Evolutionary conservation across 768 basidiomycete genomes (phyloP).

Genomic region (Mycena chlorophos): DNA sequence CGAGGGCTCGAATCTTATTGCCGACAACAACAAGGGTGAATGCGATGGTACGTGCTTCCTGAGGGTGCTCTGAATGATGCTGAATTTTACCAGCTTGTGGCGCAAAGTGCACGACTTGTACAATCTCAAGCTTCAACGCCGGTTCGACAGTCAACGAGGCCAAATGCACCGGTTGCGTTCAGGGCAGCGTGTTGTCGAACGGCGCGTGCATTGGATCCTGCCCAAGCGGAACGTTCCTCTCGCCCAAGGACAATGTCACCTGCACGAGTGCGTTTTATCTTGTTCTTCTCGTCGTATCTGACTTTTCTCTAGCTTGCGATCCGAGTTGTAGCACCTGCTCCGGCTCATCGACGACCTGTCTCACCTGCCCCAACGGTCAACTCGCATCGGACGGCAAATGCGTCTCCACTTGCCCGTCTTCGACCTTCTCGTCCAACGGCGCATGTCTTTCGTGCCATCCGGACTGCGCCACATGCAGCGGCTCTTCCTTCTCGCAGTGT

Average conservation of each 20-base stretch:
- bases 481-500: slow-evolving; percentile 78
- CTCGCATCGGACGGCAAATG: slow-evolving; percentile 76
- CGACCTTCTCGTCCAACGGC: slow-evolving; percentile 64
- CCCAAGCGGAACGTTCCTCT: slow-evolving; percentile 71
- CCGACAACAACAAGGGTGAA: slow-evolving; percentile 78
- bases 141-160: slow-evolving; percentile 64
- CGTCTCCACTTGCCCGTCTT: slow-evolving; percentile 70
- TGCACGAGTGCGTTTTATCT: slow-evolving; percentile 60
- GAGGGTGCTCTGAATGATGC: background rate
- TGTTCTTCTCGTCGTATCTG: slow-evolving; percentile 6
- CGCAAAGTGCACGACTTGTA: slow-evolving; percentile 76
- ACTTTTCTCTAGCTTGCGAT: slow-evolving; percentile 52
- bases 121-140: slow-evolving; percentile 68
- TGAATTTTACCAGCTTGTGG: slow-evolving; percentile 64
- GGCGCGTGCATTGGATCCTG: slow-evolving; percentile 72
- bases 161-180: slow-evolving; percentile 77
- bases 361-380: slow-evolving; percentile 66
- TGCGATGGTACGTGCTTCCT: slow-evolving; percentile 75
- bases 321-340: slow-evolving; percentile 72
- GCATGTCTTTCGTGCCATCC: slow-evolving; percentile 79
- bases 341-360: slow-evolving; percentile 67
- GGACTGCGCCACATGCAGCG: slow-evolving; percentile 83
- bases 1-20: slow-evolving; percentile 65
- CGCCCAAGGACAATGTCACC: slow-evolving; percentile 68
- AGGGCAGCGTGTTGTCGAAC: slow-evolving; percentile 70